Evolutionary conservation across 2,329 filamentous ascomycete species (phyloP).

Genomic region (Magnaporthiopsis rhizophila): DNA sequence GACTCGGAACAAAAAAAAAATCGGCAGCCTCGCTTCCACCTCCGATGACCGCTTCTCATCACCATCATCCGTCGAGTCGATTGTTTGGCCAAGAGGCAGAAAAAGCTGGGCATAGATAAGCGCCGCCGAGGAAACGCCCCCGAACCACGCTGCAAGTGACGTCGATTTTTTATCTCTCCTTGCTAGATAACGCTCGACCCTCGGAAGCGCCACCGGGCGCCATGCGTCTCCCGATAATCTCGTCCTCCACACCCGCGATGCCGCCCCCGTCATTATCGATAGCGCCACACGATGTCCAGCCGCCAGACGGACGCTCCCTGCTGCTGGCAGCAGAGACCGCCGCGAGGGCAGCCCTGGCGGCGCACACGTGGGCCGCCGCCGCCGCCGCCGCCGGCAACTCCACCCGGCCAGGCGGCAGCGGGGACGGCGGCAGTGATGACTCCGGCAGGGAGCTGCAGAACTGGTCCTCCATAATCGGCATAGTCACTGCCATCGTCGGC

Average conservation of each 20-base stretch:
- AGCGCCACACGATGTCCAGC: not conserved
- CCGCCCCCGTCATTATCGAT: not conserved
- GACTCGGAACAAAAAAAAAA: not conserved
- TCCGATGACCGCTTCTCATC: not conserved
- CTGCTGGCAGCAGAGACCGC: not conserved
- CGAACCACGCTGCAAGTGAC: not conserved
- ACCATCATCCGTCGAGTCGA: not conserved
- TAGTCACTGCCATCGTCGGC: constrained; percentile 83
- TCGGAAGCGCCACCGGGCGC: not conserved
- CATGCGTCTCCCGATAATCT: not conserved
- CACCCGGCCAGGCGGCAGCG: constrained; percentile 10
- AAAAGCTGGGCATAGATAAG: not conserved
- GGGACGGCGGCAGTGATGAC: constrained; percentile 18
- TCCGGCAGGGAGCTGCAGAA: constrained; percentile 46
- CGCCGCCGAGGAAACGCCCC: not conserved
- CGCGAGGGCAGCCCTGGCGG: not conserved
- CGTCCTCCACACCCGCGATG: not conserved
- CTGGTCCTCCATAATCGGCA: constrained; percentile 94
- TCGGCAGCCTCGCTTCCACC: not conserved
- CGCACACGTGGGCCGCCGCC: constrained; percentile 2
- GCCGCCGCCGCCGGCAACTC: constrained; percentile 7
- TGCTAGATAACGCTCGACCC: not conserved
- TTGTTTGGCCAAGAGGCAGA: not conserved
- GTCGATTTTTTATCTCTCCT: not conserved
- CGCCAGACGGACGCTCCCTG: not conserved